Percentiles rank a stretch among this genome's conserved stretches.
phyloP scores from a whole-genome alignment of 2,329 filamentous ascomycete species.

The Nothomitra cinnamomea region DNA sequence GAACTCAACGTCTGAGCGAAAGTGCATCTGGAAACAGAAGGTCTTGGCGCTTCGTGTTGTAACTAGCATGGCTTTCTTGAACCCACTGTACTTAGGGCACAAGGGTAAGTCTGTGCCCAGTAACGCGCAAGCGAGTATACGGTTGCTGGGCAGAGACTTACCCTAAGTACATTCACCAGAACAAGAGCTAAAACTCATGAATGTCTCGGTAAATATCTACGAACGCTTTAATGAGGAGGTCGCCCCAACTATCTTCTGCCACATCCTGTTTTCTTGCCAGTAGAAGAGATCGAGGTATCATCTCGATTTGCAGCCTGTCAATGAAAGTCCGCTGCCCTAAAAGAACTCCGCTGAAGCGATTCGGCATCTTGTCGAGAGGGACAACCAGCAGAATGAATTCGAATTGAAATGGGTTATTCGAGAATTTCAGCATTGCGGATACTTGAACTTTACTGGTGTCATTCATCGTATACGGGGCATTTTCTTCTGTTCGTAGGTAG shows the following conservation, averaged over 20 bases:
- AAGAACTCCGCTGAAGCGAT: not conserved
- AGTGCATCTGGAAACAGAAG: too few relatives aligned
- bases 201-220: not conserved
- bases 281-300: not conserved
- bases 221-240: not conserved
- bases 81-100: too few relatives aligned
- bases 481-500: not conserved
- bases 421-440: not conserved
- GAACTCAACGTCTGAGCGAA: too few relatives aligned
- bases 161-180: not conserved
- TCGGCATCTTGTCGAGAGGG: not conserved
- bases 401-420: not conserved
- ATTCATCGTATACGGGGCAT: not conserved
- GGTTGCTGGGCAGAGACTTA: too few relatives aligned
- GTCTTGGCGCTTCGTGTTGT: too few relatives aligned
- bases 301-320: not conserved
- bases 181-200: not conserved
- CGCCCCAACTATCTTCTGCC: not conserved
- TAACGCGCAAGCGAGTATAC: too few relatives aligned
- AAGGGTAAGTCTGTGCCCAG: too few relatives aligned
- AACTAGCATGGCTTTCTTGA: too few relatives aligned
- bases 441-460: not conserved
- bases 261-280: not conserved
- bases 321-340: not conserved
- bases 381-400: not conserved